A percentile compares a stretch with the other conserved stretches of the same genome.
phyloP scores from a whole-genome alignment of 371 early-diverging fungal genomes.

The Mucor velutinosus region DNA sequence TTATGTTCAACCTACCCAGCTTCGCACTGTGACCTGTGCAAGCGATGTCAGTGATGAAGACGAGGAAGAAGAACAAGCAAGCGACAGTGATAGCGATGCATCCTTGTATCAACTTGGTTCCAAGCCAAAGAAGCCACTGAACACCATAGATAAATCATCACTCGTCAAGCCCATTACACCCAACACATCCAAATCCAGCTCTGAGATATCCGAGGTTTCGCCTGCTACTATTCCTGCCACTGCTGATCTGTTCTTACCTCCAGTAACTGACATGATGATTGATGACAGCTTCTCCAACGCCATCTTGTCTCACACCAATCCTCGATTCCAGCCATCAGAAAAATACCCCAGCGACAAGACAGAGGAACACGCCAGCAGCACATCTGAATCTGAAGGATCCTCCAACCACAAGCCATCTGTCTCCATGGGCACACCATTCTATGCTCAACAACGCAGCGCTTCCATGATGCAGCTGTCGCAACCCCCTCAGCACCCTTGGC shows the following conservation, averaged over 20 bases:
- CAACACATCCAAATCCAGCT: slow-evolving; percentile 18
- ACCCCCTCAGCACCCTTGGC: slow-evolving; percentile 2
- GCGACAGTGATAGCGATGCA: slow-evolving; percentile 19
- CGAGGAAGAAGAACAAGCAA: slow-evolving; percentile 29
- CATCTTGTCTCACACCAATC: neutral
- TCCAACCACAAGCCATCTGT: neutral
- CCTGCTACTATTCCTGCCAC: slow-evolving; percentile 6
- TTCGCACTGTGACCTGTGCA: slow-evolving; percentile 35
- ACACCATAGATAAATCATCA: neutral
- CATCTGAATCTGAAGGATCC: slow-evolving; percentile 4
- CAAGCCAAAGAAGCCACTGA: neutral
- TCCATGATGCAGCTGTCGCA: slow-evolving; percentile 2
- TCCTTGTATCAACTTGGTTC: slow-evolving; percentile 11
- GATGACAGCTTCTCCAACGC: neutral
- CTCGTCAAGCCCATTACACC: slow-evolving; percentile 13
- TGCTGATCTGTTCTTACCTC: neutral
- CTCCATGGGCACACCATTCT: slow-evolving; percentile 1
- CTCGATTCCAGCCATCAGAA: neutral
- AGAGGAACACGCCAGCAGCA: neutral
- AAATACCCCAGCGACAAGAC: neutral
- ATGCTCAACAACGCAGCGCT: slow-evolving; percentile 7
- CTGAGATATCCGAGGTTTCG: slow-evolving; percentile 23
- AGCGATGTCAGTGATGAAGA: slow-evolving; percentile 44
- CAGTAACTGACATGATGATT: slow-evolving; percentile 1
- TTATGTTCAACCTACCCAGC: slow-evolving; percentile 11